Evolutionary conservation across 371 early-diverging fungal species (phyloP).

Genomic region (Thermomucor indicae-seudaticae): DNA sequence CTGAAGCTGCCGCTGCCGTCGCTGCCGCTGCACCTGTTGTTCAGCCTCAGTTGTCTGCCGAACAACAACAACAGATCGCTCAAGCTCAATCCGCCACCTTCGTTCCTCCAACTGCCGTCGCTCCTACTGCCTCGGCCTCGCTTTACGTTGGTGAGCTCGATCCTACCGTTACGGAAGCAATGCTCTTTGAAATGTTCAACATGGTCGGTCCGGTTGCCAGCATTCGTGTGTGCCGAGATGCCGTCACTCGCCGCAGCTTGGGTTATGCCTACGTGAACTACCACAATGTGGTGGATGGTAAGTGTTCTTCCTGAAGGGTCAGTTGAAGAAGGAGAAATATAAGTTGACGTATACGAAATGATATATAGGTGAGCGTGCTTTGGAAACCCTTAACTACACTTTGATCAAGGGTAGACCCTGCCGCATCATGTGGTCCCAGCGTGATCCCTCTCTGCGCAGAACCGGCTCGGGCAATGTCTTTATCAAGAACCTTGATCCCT

Average conservation of each 20-base stretch:
- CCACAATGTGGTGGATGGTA: conserved; percentile 70
- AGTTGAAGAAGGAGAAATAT: not conserved
- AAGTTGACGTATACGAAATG: conserved; percentile 13
- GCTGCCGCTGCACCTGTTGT: conserved; percentile 23
- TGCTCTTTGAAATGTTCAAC: conserved; percentile 95
- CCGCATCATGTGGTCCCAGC: conserved; percentile 99
- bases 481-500: conserved; percentile 97
- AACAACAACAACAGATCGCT: conserved; percentile 62
- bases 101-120: conserved; percentile 30
- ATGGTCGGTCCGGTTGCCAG: conserved; percentile 92
- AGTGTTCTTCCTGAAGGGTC: conserved; percentile 15
- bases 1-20: conserved; percentile 35
- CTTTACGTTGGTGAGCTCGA: conserved; percentile 91
- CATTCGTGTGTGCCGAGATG: conserved; percentile 97
- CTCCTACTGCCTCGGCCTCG: conserved; percentile 59
- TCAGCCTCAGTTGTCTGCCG: conserved; percentile 42
- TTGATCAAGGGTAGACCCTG: conserved; percentile 89
- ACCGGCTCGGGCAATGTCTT: conserved; percentile 97
- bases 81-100: conserved; percentile 33
- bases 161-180: conserved; percentile 92
- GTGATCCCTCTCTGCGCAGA: conserved; percentile 93
- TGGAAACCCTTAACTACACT: conserved; percentile 93
- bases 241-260: conserved; percentile 91
- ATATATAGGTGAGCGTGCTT: conserved; percentile 76
- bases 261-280: conserved; percentile 99